Evolutionary conservation across 139 green algal species (phyloP).

Genomic region (Parachlorella kessleri): DNA sequence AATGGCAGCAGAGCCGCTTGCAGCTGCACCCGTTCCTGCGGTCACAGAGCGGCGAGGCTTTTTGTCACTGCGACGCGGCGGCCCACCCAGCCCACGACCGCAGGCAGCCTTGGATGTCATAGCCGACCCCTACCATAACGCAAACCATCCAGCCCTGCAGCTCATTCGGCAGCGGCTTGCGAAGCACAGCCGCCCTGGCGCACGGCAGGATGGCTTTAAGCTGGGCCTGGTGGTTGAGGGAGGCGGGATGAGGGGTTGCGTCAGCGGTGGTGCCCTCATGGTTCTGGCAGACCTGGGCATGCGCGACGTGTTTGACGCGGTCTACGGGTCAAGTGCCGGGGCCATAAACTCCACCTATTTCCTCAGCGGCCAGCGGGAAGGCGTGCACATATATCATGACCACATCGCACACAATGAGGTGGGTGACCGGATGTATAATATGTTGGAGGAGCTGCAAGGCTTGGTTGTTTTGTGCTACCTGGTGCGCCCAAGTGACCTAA

Average conservation of each 20-base stretch:
- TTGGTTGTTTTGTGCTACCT: too few relatives aligned
- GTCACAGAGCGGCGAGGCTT: too few relatives aligned
- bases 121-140: neutral
- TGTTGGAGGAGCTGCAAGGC: too few relatives aligned
- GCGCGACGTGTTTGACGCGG: conserved; percentile 76
- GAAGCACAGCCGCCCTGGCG: conserved; percentile 47
- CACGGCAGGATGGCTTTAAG: conserved; percentile 63
- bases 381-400: conserved; percentile 80
- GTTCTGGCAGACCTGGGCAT: conserved; percentile 69
- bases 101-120: neutral
- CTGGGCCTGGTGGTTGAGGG: conserved; percentile 90
- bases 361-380: conserved; percentile 59
- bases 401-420: conserved; percentile 60
- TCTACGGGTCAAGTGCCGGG: conserved; percentile 84
- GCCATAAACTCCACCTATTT: conserved; percentile 93
- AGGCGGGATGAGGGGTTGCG: conserved; percentile 84
- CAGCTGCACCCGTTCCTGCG: neutral
- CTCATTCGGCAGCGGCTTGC: conserved; percentile 52
- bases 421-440: too few relatives aligned
- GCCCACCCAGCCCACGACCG: neutral
- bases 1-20: conserved; percentile 9
- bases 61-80: neutral
- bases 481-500: too few relatives aligned
- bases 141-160: conserved; percentile 65
- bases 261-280: conserved; percentile 72